These are phyloP conservation scores for Hypoxylon fragiforme DNA, from an alignment of 495 filamentous ascomycete genomes.

Conservation along the genomic window DNA sequence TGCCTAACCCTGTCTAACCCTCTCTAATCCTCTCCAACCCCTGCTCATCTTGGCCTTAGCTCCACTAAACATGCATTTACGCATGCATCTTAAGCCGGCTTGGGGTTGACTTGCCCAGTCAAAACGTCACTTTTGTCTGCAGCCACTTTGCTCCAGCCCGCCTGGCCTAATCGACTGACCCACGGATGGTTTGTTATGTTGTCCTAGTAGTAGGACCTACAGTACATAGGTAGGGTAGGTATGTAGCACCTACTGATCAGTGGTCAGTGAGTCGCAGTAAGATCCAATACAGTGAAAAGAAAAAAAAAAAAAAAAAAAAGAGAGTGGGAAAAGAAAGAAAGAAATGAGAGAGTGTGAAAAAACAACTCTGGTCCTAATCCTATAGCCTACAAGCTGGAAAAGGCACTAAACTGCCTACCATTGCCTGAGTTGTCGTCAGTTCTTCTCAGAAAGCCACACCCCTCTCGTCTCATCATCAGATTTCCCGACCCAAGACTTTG, in stretches of 20 bases:
- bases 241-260: too few relatives aligned
- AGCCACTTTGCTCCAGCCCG: conserved; percentile 22
- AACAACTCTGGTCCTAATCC: too few relatives aligned
- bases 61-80: conserved; percentile 33
- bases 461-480: conserved; percentile 5
- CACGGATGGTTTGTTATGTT: background rate
- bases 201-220: too few relatives aligned
- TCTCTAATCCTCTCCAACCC: background rate
- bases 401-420: conserved; percentile 2
- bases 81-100: conserved; percentile 33
- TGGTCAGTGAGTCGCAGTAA: too few relatives aligned
- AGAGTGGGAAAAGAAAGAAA: background rate
- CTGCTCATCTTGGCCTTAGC: conserved; percentile 10
- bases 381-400: background rate
- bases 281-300: too few relatives aligned
- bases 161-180: conserved; percentile 2
- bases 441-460: conserved; percentile 4
- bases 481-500: conserved; percentile 15
- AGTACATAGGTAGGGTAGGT: too few relatives aligned
- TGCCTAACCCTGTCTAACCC: background rate
- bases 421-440: conserved; percentile 30
- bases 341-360: background rate
- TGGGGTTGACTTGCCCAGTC: conserved; percentile 25
- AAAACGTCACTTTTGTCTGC: conserved; percentile 33
- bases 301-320: too few relatives aligned